These are phyloP conservation scores for Phialophora chinensis DNA, from an alignment of 2,329 filamentous ascomycete genomes.

Conservation along the genomic window DNA sequence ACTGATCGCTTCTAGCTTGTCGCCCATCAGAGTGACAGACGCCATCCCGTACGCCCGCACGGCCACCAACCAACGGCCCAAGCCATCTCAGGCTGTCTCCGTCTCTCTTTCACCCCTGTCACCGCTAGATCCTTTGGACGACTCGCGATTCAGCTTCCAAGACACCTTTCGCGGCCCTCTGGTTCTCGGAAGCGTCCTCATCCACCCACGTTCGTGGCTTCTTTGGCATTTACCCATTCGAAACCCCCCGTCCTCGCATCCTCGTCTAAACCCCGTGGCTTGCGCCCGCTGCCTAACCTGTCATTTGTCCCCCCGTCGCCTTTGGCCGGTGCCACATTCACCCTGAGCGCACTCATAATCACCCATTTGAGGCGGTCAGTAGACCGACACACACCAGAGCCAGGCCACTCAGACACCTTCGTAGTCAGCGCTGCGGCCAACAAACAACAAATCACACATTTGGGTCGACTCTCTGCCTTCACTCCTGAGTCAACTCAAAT, in stretches of 20 bases:
- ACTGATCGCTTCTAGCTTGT: constrained; percentile 1
- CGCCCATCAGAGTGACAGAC: constrained; percentile 4
- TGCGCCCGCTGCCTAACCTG: constrained; percentile 23
- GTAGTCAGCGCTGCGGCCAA: constrained; percentile 26
- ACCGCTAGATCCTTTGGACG: constrained; percentile 21
- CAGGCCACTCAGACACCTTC: constrained; percentile 14
- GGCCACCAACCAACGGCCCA: constrained; percentile 14
- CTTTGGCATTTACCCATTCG: constrained; percentile 18
- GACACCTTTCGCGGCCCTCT: constrained; percentile 1
- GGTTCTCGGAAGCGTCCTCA: background rate
- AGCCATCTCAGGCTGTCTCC: constrained; percentile 9
- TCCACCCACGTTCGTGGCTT: constrained; percentile 20
- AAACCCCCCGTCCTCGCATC: constrained; percentile 1
- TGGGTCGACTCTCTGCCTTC: constrained; percentile 13
- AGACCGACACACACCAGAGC: constrained; percentile 29
- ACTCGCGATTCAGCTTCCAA: constrained; percentile 17
- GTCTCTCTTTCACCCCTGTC: constrained; percentile 7
- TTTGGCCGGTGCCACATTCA: constrained; percentile 26
- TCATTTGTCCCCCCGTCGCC: constrained; percentile 13
- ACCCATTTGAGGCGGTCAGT: constrained; percentile 31
- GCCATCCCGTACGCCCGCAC: constrained; percentile 24
- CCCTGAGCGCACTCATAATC: constrained; percentile 20
- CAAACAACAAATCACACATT: constrained; percentile 26
- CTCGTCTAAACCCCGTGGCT: constrained; percentile 23
- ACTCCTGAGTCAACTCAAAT: constrained; percentile 1